Percentiles rank a stretch among this genome's conserved stretches.
These are phyloP conservation scores for Cryptococcus sp. DNA, from an alignment of 1,284 basidiomycete species.

Conservation along the genomic window DNA sequence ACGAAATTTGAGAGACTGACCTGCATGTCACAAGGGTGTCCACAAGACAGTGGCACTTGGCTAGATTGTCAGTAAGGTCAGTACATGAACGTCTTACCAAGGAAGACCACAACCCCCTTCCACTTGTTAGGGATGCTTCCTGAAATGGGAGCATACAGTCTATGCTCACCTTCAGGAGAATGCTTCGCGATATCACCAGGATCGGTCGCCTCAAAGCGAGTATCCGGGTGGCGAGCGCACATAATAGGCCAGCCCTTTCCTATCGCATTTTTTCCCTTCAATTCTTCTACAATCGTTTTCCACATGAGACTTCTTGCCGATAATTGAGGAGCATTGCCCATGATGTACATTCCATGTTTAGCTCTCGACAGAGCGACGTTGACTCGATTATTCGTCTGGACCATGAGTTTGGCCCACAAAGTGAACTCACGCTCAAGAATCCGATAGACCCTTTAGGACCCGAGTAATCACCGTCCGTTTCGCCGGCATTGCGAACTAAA, in stretches of 20 bases:
- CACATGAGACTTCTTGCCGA: conserved; percentile 52
- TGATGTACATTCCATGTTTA: conserved; percentile 63
- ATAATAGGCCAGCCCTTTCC: conserved; percentile 57
- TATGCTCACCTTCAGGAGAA: conserved; percentile 57
- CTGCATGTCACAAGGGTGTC: conserved; percentile 63
- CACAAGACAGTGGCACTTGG: conserved; percentile 54
- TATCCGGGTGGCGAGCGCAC: conserved; percentile 58
- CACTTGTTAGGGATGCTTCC: conserved; percentile 38
- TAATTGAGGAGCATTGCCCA: conserved; percentile 57
- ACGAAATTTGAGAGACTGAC: conserved; percentile 34
- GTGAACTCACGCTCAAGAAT: conserved; percentile 57
- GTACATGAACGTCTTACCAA: conserved; percentile 43
- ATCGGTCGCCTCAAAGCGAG: conserved; percentile 47
- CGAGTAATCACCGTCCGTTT: conserved; percentile 4
- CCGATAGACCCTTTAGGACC: conserved; percentile 54
- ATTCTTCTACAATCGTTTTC: conserved; percentile 56
- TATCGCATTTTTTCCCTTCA: conserved; percentile 52
- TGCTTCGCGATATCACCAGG: conserved; percentile 56
- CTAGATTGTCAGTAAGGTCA: conserved; percentile 41
- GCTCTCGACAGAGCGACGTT: conserved; percentile 70
- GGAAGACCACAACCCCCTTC: conserved; percentile 55
- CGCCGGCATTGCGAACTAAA: conserved; percentile 25
- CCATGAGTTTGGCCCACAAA: neutral
- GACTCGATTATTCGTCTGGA: conserved; percentile 32
- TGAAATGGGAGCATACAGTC: conserved; percentile 14